Base-by-base conservation (phyloP, 192 early-diverging fungal genomes). In the Backusella psychrophila region DNA sequence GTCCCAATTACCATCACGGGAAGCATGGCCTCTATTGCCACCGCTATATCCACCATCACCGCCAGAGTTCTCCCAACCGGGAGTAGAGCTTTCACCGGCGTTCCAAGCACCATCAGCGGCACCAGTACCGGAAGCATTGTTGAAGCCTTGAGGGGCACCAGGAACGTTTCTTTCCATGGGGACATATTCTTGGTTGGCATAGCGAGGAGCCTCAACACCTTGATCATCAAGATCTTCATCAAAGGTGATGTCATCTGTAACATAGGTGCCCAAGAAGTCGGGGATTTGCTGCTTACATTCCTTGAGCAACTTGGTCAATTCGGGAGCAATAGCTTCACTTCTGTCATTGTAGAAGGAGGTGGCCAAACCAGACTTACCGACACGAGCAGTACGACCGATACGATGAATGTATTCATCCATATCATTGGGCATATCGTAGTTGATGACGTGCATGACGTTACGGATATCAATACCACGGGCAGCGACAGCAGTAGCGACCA, bases 341-440 rank as follows among this genome's bases (percentile, higher is more conserved):
- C 73, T 73, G 8, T 81, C 78, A 53, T 88, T 91, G 71, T 84
- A 90, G 73, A 90, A 90, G 6, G 88, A 80, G 4, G 89, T 90
- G 17, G 89, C 89, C 19, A 84, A 72, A 68, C 90, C 90, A 31
- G 74, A 72, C 63, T 90, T 91, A 44, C 90, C 90, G 14, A 84
- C 89, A 73, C 90, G 89, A 11, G 88, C 90, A 49, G 90, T 91
- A 70, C 89, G 81, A 76, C 93, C 93, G 75, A 93, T 93, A 42
- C 93, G 88, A 77, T 94, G 93, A 71, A 94, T 87, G 75, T 90
- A 90, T 76, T 94, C 93, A 71, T 94, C 92, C 80, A 93, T 91
- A 82, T 92, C 88, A 56, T 81, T 80, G 66, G 92, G 91, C 72
- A 94, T 84, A 78, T 94, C 93, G 75, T 88, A 94, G 85, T 94